Conservation (phyloP, 768 basidiomycete species). For the Pleurotus djamor region DNA sequence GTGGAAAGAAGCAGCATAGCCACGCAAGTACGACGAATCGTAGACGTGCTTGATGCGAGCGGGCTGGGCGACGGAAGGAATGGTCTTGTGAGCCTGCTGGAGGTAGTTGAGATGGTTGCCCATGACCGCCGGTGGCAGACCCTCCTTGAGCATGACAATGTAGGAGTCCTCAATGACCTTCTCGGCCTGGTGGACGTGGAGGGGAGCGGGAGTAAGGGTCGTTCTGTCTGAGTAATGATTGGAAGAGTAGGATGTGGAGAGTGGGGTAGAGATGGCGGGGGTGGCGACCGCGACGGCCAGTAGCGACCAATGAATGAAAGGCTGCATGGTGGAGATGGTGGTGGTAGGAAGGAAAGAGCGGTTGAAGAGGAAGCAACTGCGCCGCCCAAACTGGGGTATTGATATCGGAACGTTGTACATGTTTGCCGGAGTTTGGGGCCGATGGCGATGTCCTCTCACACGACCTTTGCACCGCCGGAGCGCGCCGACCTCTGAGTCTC, state of each 20-base stretch:
- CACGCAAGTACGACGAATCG: constrained; percentile 57
- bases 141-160: constrained; percentile 86
- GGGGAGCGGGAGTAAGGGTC: constrained; percentile 56
- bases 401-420: neutral
- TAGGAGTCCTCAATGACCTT: constrained; percentile 88
- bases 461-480: neutral
- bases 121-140: constrained; percentile 51
- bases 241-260: constrained; percentile 9
- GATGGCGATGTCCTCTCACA: neutral
- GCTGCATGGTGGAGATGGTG: constrained; percentile 36
- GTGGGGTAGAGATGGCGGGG: constrained; percentile 43
- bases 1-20: constrained; percentile 83
- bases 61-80: constrained; percentile 38
- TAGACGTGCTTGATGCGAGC: constrained; percentile 76
- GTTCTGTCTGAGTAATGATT: constrained; percentile 29
- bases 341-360: constrained; percentile 15
- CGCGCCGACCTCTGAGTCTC: too few species aligned
- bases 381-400: constrained; percentile 1
- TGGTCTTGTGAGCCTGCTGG: constrained; percentile 56
- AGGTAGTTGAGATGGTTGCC: constrained; percentile 82
- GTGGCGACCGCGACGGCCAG: constrained; percentile 37
- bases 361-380: constrained; percentile 3
- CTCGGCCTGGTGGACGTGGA: constrained; percentile 57
- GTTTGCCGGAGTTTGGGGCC: constrained; percentile 1
- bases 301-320: constrained; percentile 38